A percentile compares a stretch with the other conserved stretches of the same genome.
phyloP scores from a whole-genome alignment of 192 early-diverging fungal species.

The Gamsiella multidivaricata region DNA sequence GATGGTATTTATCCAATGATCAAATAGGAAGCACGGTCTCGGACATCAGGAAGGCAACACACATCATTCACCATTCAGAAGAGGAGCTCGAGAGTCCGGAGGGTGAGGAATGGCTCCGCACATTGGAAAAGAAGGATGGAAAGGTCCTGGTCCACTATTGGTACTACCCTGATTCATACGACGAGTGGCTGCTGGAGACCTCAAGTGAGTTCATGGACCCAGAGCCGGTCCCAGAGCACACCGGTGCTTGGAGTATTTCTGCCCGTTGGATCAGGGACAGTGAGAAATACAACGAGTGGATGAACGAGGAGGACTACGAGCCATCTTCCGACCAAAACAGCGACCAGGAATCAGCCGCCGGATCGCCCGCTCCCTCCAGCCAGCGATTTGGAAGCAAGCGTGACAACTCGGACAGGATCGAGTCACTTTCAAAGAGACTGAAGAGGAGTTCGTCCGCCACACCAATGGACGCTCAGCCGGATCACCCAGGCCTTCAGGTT shows the following conservation, averaged over 20 bases:
- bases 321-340: conserved; percentile 54
- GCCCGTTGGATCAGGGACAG: conserved; percentile 83
- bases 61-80: conserved; percentile 60
- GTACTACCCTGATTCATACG: conserved; percentile 86
- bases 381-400: conserved; percentile 50
- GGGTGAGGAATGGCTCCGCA: conserved; percentile 69
- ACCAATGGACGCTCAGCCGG: conserved; percentile 53
- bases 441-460: conserved; percentile 49
- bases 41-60: conserved; percentile 47
- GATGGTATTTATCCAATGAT: not conserved
- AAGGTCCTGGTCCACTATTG: conserved; percentile 81
- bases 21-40: conserved; percentile 41
- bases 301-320: conserved; percentile 91
- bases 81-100: conserved; percentile 60
- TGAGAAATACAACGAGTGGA: conserved; percentile 79
- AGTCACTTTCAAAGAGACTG: conserved; percentile 38
- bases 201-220: conserved; percentile 71
- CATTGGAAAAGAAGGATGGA: conserved; percentile 67
- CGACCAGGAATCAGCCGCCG: conserved; percentile 32
- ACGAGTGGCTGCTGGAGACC: conserved; percentile 75
- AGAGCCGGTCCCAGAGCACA: conserved; percentile 68
- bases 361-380: conserved; percentile 45
- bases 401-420: conserved; percentile 36
- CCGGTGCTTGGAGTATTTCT: conserved; percentile 76
- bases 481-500: conserved; percentile 58